Evolutionary conservation across 1,139 yeast genomes (phyloP), one percentile per base, ranked within the genome.

Genomic region (Sugiyamaella paludigena): DNA sequence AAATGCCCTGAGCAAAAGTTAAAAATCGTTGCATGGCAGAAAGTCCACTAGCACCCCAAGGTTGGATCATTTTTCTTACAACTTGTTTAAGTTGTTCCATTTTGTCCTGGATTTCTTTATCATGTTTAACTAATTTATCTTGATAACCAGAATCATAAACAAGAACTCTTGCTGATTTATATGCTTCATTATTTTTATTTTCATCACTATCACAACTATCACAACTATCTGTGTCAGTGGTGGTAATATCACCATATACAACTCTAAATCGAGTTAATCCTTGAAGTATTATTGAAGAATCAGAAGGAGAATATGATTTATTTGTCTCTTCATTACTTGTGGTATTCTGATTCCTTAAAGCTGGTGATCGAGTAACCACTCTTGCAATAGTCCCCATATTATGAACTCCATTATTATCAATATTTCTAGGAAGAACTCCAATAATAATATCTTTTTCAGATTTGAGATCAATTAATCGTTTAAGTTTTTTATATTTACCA

Each of bases 371-470:
- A 10, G 32, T 7, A 11, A 57, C 51, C 6, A 63, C 53, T 19
- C 59, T 50, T 9, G 65, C 67, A 4, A 61, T 38, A 24, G 63
- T 58, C 1, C 67, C 67, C 30, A 47, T 45, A 8, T 50, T 43
- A 48, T 56, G 52, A 27, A 45, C 35, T 2, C 31, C 15, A 7
- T 40, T 36, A 31, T 48, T 39, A 19, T 35, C 49, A 8, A 31
- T 26, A 13, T 41, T 34, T 27, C 40, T 47, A 3, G 52, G 52
- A 9, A 49, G 24, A 7, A 49, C 47, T 6, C 49, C 52, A 7
- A 49, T 28, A 24, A 49, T 16, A 19, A 49, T 26, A 16, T 49
- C 52, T 30, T 45, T 28, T 12, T 47, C 42, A n/a, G 48, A 45
- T 33, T 49, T 49, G 27, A 49, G 24, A 35, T 45, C 45, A 15